phyloP scores from a whole-genome alignment of 2,329 filamentous ascomycete species.

The Ramichloridium luteum region DNA sequence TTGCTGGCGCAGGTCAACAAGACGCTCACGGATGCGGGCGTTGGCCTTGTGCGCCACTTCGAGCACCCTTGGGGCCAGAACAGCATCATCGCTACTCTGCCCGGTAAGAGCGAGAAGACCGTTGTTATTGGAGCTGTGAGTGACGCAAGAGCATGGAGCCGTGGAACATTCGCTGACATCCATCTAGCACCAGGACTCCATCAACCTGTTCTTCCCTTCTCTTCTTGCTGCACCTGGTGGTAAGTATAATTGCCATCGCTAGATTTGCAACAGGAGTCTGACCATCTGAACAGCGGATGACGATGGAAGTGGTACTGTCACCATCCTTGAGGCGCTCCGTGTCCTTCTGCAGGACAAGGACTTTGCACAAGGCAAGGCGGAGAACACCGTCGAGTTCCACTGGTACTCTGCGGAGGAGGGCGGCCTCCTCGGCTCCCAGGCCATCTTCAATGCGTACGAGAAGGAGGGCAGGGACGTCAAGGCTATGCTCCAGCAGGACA shows the following conservation, averaged over 20 bases:
- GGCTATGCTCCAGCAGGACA: slow-evolving; percentile 97
- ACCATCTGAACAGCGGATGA: neutral
- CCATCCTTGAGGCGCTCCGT: slow-evolving; percentile 82
- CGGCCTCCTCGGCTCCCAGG: slow-evolving; percentile 76
- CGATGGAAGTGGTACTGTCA: slow-evolving; percentile 63
- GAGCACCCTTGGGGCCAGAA: slow-evolving; percentile 77
- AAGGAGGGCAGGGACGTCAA: slow-evolving; percentile 63
- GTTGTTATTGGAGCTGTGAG: slow-evolving; percentile 77
- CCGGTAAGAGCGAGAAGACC: slow-evolving; percentile 71
- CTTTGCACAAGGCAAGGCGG: slow-evolving; percentile 54
- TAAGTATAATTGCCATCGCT: too few relatives aligned
- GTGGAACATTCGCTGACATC: too few relatives aligned
- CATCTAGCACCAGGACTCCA: slow-evolving; percentile 73
- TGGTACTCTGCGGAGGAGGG: slow-evolving; percentile 91
- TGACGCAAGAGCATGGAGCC: too few relatives aligned
- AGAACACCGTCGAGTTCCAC: slow-evolving; percentile 90
- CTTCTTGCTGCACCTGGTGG: slow-evolving; percentile 77
- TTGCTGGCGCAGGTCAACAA: slow-evolving; percentile 61
- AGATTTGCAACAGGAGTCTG: too few relatives aligned
- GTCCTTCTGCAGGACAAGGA: slow-evolving; percentile 59
- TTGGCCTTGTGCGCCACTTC: slow-evolving; percentile 63
- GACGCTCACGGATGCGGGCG: slow-evolving; percentile 59
- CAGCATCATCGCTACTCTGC: slow-evolving; percentile 83
- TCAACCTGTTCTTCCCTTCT: slow-evolving; percentile 81
- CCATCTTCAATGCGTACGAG: slow-evolving; percentile 74